Evolutionary conservation across 176 grass and related monocot genomes (phyloP), one percentile per base, ranked within the genome.

Genomic region (maize (Zea mays)): DNA sequence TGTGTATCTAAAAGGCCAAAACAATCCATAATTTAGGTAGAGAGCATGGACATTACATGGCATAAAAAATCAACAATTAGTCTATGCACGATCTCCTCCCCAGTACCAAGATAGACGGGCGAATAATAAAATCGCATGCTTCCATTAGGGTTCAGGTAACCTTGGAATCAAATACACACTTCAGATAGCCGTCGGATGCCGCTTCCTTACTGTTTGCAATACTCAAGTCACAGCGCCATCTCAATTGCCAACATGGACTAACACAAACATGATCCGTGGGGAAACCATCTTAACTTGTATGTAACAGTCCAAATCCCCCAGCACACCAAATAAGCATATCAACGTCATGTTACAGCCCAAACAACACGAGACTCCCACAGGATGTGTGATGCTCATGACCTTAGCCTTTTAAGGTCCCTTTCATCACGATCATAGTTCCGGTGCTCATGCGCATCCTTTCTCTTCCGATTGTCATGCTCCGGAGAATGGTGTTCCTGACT

Each of bases 371-470:
- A 62, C 17, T 48, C 10, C 56, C 63, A 5, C 52, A n/a, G 47
- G 13, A 17, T 16, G 48, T 13, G 19, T 8, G 10, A 56, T 33
- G 78, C 36, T 88, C 75, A 87, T 21, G 75, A 50, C 49, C 74
- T 85, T 67, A 50, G 21, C 82, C 78, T 88, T 80, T 92, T 89
- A 37, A 67, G 51, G 36, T 86, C 90, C 83, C 86, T 83, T 70
- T 89, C 86, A 49, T 62, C 19, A 1, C 58, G 75, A 41, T 83
- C 82, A 4, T 79, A 27, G 51, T 62, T 77, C 62, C 66, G 54
- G 13, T 85, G 39, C 42, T 92, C 90, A 13, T 89, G 81, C 1
- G 1, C 9, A 56, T 89, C 83, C 66, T 81, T 92, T 69, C 87
- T 90, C 82, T 90, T 92, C 5, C 50, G 21, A 39, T 27, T 81